Evolutionary conservation across 192 early-diverging fungal genomes (phyloP).

Genomic region (Coemansia sp.): DNA sequence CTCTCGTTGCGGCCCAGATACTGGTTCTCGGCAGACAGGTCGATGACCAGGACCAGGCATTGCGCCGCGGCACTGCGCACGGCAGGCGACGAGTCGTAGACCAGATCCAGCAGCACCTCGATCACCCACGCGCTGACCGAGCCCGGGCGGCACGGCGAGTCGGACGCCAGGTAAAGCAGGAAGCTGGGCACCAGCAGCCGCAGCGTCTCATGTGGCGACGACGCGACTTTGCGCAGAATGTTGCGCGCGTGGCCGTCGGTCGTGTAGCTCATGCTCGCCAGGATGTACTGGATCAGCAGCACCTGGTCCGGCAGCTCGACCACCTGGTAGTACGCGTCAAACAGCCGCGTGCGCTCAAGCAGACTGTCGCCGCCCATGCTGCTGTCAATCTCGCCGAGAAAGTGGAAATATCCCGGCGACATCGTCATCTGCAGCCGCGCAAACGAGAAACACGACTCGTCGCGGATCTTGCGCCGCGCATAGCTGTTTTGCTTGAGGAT

Average conservation of each 20-base stretch:
- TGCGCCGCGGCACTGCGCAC: constrained; percentile 45
- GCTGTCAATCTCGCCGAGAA: constrained; percentile 42
- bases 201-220: constrained; percentile 44
- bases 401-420: constrained; percentile 53
- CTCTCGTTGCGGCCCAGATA: constrained; percentile 23
- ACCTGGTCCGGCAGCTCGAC: constrained; percentile 51
- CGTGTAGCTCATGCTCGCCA: constrained; percentile 46
- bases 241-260: constrained; percentile 40
- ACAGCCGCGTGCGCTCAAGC: constrained; percentile 45
- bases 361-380: constrained; percentile 42
- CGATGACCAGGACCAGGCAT: constrained; percentile 40
- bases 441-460: constrained; percentile 53
- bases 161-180: constrained; percentile 39
- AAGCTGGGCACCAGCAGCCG: constrained; percentile 44
- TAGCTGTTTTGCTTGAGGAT: constrained; percentile 40
- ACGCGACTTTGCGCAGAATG: constrained; percentile 46
- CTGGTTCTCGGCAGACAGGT: constrained; percentile 46
- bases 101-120: constrained; percentile 32
- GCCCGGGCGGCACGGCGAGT: constrained; percentile 28
- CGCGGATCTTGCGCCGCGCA: constrained; percentile 30
- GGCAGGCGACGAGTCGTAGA: constrained; percentile 34
- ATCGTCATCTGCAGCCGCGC: constrained; percentile 53
- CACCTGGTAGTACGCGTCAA: constrained; percentile 50
- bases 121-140: constrained; percentile 49
- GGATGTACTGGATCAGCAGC: constrained; percentile 48